A percentile compares a stretch with the other conserved stretches of the same genome.
Conservation (phyloP, 345 rosid genomes). For the Eutrema yunnanense region DNA sequence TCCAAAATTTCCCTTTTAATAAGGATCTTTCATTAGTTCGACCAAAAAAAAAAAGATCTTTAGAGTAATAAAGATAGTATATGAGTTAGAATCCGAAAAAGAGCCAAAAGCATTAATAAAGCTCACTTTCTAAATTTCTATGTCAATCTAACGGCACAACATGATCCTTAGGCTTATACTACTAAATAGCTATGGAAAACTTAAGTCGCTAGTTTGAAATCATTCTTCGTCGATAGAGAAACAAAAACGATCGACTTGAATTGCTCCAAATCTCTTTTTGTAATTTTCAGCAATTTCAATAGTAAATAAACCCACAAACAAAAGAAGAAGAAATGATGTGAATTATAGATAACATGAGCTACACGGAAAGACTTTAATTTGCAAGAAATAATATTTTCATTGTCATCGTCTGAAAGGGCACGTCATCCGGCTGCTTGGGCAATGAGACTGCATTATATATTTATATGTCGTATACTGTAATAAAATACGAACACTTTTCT, state of each 20-base stretch:
- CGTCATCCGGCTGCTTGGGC: slow-evolving; percentile 18
- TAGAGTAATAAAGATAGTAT: too few species aligned
- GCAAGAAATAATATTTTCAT: not conserved
- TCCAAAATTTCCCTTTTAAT: not conserved
- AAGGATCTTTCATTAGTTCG: too few species aligned
- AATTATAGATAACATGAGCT: not conserved
- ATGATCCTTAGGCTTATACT: not conserved
- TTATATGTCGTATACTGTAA: not conserved
- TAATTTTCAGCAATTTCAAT: too few species aligned
- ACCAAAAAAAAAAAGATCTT: too few species aligned
- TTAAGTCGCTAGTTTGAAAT: not conserved
- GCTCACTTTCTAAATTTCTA: not conserved
- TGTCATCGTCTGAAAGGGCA: not conserved
- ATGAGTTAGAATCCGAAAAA: not conserved
- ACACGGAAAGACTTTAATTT: not conserved
- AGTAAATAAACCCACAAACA: too few species aligned
- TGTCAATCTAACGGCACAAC: not conserved
- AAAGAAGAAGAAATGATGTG: not conserved
- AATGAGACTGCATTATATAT: not conserved
- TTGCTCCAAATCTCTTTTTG: too few species aligned
- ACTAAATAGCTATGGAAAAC: not conserved
- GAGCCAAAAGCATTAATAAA: not conserved
- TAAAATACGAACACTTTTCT: not conserved
- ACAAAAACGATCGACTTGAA: not conserved
- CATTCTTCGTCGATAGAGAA: not conserved